phyloP scores from a whole-genome alignment of 495 filamentous ascomycete species.

The Chaetomium cochliodes region DNA sequence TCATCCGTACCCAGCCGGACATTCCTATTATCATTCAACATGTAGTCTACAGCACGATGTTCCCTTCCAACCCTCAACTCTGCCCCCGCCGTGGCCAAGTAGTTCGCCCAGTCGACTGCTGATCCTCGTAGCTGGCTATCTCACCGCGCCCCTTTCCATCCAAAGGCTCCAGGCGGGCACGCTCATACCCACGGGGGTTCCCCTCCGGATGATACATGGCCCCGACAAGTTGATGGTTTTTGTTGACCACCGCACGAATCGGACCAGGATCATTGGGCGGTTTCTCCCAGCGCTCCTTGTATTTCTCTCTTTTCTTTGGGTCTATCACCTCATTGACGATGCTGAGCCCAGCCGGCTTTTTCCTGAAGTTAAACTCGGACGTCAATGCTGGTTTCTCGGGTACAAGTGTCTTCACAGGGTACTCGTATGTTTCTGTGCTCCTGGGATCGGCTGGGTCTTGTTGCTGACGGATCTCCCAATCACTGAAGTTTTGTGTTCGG shows the following conservation, averaged over 20 bases:
- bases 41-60: neutral
- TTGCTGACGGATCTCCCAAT: neutral
- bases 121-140: neutral
- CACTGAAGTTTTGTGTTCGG: neutral
- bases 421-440: neutral
- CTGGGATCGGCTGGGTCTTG: neutral
- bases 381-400: neutral
- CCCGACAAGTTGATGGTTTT: neutral
- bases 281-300: neutral
- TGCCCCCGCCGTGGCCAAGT: neutral
- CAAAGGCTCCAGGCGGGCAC: conserved; percentile 2
- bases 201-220: conserved; percentile 4
- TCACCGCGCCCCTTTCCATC: neutral
- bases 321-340: neutral
- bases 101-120: neutral
- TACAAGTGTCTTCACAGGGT: neutral
- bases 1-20: too few relatives aligned
- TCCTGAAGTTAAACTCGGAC: neutral
- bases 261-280: neutral
- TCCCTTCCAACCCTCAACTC: neutral
- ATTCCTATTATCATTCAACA: neutral
- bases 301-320: neutral
- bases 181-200: neutral
- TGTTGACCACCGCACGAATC: neutral
- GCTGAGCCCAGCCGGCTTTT: neutral